Evolutionary conservation across 2,329 filamentous ascomycete genomes (phyloP), one percentile per base, ranked within the genome.

Genomic region (Apiospora sp.): DNA sequence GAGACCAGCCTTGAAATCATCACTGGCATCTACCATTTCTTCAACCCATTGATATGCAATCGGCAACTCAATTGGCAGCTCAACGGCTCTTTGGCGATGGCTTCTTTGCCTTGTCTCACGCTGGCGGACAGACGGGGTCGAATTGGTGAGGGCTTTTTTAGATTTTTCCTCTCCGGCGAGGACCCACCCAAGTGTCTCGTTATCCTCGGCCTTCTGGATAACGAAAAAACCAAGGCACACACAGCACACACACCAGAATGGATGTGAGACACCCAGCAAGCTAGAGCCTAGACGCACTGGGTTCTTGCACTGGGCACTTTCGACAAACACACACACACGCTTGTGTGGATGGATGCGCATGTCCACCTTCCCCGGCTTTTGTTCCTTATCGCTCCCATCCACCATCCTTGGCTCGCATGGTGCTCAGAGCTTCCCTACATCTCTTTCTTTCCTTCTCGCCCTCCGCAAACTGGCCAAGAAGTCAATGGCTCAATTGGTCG

Each of bases 121-220:
- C 58, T 64, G 34, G 58, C 58, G 58, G 58, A 41, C 58, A 64
- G 34, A 64, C 34, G 58, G 58, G 19, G 34, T 30, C 58, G 34
- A 64, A 41, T 64, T 64, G 58, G 58, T 64, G 58, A 64, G 58
- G 58, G 58, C 58, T 64, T 64, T 64, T 64, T 64, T 24, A 58
- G 58, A 41, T 41, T 64, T 64, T 41, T 64, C 41, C n/a, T 34
- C n/a, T 34, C 58, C 34, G 34, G n/a, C 30, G 34, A 64, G 58
- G 58, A 37, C 58, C 58, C 58, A 64, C 58, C 58, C 58, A 41
- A 41, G 19, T 64, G 19, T 37, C 34, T 64, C 30, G 58, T 64
- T 64, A 64, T 64, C 58, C 58, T 64, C 58, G 58, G 58, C 34
- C 58, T 64, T 41, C 34, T 64, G 34, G 58, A 24, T n/a, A 64